These are phyloP conservation scores for Amanita pseudoporphyria DNA, from an alignment of 768 basidiomycete genomes.

Conservation along the genomic window DNA sequence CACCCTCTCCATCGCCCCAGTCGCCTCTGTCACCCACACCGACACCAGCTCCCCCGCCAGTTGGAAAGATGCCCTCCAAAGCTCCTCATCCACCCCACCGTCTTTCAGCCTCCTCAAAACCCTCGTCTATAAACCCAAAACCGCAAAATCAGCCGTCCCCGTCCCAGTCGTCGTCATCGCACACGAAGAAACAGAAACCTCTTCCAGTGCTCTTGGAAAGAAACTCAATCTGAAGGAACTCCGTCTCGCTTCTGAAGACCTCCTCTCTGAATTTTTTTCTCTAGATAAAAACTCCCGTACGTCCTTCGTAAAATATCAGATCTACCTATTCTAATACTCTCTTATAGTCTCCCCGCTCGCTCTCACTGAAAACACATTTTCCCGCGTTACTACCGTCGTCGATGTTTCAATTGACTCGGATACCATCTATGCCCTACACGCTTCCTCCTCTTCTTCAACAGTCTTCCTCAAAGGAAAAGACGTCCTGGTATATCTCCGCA, in stretches of 20 bases:
- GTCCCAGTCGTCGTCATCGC: slow-evolving; percentile 85
- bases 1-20: slow-evolving; percentile 45
- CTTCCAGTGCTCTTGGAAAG: slow-evolving; percentile 68
- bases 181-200: slow-evolving; percentile 76
- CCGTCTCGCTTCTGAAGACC: slow-evolving; percentile 76
- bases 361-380: slow-evolving; percentile 52
- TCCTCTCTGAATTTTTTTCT: slow-evolving; percentile 75
- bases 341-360: slow-evolving; percentile 74
- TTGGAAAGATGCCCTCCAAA: slow-evolving; percentile 68
- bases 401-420: slow-evolving; percentile 69
- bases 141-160: slow-evolving; percentile 79
- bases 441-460: slow-evolving; percentile 59
- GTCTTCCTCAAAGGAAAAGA: slow-evolving; percentile 75
- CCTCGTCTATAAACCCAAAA: slow-evolving; percentile 94
- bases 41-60: slow-evolving; percentile 58
- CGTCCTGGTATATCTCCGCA: slow-evolving; percentile 60
- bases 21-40: slow-evolving; percentile 43
- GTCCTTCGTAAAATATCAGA: slow-evolving; percentile 21
- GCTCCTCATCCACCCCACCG: slow-evolving; percentile 38
- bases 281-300: slow-evolving; percentile 80
- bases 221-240: slow-evolving; percentile 81
- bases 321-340: not conserved
- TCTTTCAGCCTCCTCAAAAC: slow-evolving; percentile 75
- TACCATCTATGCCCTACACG: slow-evolving; percentile 61
- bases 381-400: slow-evolving; percentile 65